Base-by-base conservation (phyloP, 2,329 filamentous ascomycete genomes). In the Diaporthe caulivora region DNA sequence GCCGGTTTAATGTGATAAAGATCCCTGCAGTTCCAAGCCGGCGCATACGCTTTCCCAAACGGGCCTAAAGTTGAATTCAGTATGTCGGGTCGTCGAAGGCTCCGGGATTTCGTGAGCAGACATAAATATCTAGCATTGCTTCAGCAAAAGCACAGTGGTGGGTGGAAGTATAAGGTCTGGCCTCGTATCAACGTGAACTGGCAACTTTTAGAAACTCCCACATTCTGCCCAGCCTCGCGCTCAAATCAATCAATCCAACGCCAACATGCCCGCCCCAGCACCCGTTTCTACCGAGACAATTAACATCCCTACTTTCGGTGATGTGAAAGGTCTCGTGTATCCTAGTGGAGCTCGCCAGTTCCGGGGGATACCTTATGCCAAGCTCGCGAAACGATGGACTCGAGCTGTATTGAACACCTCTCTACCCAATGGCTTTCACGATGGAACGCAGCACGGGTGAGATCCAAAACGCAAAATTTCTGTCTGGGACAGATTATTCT, bases 331-430 rank as follows among this genome's bases (percentile, higher is more conserved):
- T 47, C 58, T 64, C 8, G 26, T 64, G 24, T 64, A 64, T 44
- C 40, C 58, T 26, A 64, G 40, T 31, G 58, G 58, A 64, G 58
- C 58, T 7, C 58, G 58, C 8, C 58, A 64, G 17, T 64, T 64
- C 58, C 58, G 58, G 5, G 58, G 58, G 2, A 64, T 64, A 31
- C 58, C 58, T 31, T 64, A 64, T 47, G 58, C 58, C 17, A 64
- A 44, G 18, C 58, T 64, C 40, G 31, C 40, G 17, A 64, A 64
- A 64, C 58, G 58, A 64, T 64, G 58, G 58, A 64, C 58, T 64
- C 58, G 58, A 1, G 29, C 58, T 64, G 24, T n/a, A 2, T 44
- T 47, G 40, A 64, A 64, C 58, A 64, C 58, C 2, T 31, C 58
- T 47, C 40, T 64, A 17, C 58, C 40, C 29, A 26, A 34, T 64